Base-by-base conservation (phyloP, 306 rosid species). In the Gillenia trifoliata region DNA sequence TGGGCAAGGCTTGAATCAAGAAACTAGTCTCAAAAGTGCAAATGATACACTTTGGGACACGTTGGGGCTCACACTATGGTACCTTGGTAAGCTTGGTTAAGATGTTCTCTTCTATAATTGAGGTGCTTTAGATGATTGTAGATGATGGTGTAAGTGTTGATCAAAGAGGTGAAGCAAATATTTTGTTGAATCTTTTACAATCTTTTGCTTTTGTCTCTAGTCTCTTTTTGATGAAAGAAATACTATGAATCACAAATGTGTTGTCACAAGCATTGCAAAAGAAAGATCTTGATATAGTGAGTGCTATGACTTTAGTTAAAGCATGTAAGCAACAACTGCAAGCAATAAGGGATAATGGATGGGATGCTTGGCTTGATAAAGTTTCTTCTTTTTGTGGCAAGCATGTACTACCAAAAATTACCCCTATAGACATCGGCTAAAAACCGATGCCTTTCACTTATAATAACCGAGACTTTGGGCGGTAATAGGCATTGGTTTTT, bases 221-320 rank as follows among this genome's bases (percentile, higher is more conserved):
- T 34, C 26, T 11, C 0, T 36, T 36, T n/a, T 2, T 64, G 1
- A 64, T 33, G 8, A n/a, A 41, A n/a, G 28, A 12, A 22, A 10
- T 57, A 11, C 25, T 57, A 1, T 8, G n/a, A 23, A 31, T 60
- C 22, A 11, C 61, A 31, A 78, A 52, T 54, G 15, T 36, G 6
- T 3, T 36, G 60, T 66, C 47, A 26, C 19, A 68, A 0, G 61
- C 67, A 69, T 45, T 80, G 0, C 77, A 68, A 75, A 36, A 20
- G 49, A 70, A 61, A 4, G 72, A 75, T 56, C 64, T 63, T 29
- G 72, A 75, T 13, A 54, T 75, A 75, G 77, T 52, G 34, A 80
- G 64, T 63, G 67, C 67, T 7, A 75, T 69, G 26, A 9, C 23
- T 6, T 70, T 64, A 4, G 49, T 64, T 19, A 40, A 3, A 17